Evolutionary conservation across 345 rosid genomes (phyloP).

Genomic region (Chamaenerion angustifolium): DNA sequence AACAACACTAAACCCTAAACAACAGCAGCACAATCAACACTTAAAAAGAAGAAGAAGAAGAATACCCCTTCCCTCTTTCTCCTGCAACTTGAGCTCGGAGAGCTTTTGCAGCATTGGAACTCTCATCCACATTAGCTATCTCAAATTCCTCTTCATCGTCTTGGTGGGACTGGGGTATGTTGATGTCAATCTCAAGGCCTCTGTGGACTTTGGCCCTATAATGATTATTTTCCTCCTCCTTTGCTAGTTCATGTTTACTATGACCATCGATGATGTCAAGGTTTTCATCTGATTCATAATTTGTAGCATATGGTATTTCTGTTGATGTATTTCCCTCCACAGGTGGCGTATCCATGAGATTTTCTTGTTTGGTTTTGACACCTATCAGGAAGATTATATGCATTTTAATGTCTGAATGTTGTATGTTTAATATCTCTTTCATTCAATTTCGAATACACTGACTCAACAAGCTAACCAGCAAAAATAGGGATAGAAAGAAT

Average conservation of each 20-base stretch:
- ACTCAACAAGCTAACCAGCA: too few species aligned
- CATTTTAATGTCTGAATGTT: too few species aligned
- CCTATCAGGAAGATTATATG: conserved; percentile 3
- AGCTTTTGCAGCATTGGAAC: conserved; percentile 74
- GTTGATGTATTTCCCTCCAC: conserved; percentile 11
- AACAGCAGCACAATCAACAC: too few species aligned
- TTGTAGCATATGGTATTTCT: conserved; percentile 11
- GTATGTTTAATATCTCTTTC: too few species aligned
- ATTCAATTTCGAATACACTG: too few species aligned
- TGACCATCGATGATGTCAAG: conserved; percentile 28
- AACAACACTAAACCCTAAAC: too few species aligned
- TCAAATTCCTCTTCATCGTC: conserved; percentile 52
- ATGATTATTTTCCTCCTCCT: conserved; percentile 11
- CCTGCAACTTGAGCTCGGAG: conserved; percentile 71
- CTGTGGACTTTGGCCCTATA: conserved; percentile 18
- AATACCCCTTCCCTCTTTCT: conserved; percentile 22
- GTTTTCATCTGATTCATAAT: conserved; percentile 31
- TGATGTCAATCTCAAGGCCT: conserved; percentile 51
- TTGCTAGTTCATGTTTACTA: conserved; percentile 12
- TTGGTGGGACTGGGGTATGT: conserved; percentile 37
- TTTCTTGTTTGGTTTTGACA: conserved; percentile 22
- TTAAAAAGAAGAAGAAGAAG: conserved; percentile 6
- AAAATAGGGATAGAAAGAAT: too few species aligned
- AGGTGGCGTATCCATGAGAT: conserved; percentile 4
- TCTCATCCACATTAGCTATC: conserved; percentile 68